Conservation (phyloP, 176 grass and related monocot species). For the Oryza glaberrima region DNA sequence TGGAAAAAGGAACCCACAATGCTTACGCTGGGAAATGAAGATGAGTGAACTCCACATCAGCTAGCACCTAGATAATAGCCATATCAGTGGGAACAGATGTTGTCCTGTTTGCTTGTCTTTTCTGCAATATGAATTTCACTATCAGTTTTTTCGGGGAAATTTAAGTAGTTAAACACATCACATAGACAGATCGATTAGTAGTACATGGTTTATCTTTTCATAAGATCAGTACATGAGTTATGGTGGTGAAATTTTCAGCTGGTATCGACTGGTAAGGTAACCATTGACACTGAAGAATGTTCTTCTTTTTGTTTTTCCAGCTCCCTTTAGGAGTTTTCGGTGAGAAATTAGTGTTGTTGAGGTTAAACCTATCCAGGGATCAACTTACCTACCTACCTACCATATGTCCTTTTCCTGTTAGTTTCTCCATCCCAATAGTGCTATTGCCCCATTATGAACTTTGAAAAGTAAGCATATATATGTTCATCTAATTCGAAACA, state of each 20-base stretch:
- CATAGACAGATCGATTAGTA: not conserved
- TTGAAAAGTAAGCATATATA: too few relatives aligned
- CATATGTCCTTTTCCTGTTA: too few relatives aligned
- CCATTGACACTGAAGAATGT: not conserved
- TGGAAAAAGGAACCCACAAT: not conserved
- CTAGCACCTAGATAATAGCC: not conserved
- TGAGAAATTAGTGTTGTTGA: not conserved
- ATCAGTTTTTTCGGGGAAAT: too few relatives aligned
- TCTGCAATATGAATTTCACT: not conserved
- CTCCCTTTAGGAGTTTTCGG: not conserved
- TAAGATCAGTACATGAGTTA: not conserved
- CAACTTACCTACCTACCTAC: not conserved
- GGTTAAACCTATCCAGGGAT: not conserved
- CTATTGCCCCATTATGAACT: too few relatives aligned
- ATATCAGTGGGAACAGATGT: not conserved
- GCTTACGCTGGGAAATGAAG: not conserved
- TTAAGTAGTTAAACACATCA: not conserved
- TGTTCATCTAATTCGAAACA: too few relatives aligned
- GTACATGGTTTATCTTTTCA: not conserved
- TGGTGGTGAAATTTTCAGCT: not conserved
- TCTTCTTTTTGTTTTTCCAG: not conserved
- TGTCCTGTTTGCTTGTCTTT: not conserved
- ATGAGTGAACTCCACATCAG: slow-evolving; percentile 15
- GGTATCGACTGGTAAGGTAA: not conserved
- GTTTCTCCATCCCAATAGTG: too few relatives aligned